A percentile compares a stretch with the other conserved stretches of the same genome.
Conservation (phyloP, 2,329 filamentous ascomycete species). For the Alternaria panax region DNA sequence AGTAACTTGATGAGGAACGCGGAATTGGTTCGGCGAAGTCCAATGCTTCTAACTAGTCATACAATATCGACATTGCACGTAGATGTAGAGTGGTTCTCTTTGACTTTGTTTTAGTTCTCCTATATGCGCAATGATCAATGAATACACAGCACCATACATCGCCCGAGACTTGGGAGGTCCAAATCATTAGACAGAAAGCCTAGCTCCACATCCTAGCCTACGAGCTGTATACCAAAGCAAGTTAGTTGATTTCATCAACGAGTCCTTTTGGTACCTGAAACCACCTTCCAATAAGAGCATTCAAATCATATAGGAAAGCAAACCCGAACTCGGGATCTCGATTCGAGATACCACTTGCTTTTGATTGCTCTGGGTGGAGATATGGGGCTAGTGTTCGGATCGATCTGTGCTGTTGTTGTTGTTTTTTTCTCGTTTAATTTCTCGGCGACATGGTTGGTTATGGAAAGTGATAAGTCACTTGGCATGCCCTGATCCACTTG, state of each 20-base stretch:
- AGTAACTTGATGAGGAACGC: background rate
- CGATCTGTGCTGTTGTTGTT: background rate
- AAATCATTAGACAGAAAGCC: background rate
- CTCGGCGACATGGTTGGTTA: background rate
- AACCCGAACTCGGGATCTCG: background rate
- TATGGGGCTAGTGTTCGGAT: background rate
- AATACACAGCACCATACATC: background rate
- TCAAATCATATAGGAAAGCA: background rate
- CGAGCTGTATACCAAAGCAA: background rate
- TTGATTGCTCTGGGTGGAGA: background rate
- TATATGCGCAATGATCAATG: background rate
- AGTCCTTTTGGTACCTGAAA: background rate
- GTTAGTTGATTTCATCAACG: background rate
- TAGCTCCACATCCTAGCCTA: background rate
- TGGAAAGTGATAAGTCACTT: background rate
- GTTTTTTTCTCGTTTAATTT: background rate
- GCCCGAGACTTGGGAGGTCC: background rate
- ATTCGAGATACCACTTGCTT: background rate
- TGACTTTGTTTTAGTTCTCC: background rate
- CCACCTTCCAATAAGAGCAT: background rate
- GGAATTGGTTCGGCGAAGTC: no score
- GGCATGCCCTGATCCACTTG: background rate
- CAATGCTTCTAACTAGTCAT: background rate
- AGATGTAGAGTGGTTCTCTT: background rate
- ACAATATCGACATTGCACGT: background rate